phyloP scores from a whole-genome alignment of 352 stramenopile genomes.

The Plasmopara viticola region DNA sequence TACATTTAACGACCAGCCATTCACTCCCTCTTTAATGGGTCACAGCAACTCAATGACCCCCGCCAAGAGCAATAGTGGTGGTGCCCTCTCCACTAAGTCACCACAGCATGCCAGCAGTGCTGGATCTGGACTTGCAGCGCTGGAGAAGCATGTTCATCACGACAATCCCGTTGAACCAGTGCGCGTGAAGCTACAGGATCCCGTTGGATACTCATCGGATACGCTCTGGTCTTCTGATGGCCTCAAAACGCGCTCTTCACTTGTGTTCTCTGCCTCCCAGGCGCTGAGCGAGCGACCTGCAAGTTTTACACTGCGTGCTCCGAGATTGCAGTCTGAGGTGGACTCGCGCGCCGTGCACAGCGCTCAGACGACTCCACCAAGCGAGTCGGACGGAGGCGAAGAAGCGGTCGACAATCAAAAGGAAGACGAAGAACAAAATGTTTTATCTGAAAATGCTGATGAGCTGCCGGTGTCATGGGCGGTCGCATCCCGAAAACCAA shows the following conservation, averaged over 20 bases:
- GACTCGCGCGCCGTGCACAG: slow-evolving; percentile 23
- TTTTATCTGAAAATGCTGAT: slow-evolving; percentile 15
- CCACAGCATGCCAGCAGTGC: slow-evolving; percentile 9
- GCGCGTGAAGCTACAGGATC: slow-evolving; percentile 53
- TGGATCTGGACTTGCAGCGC: background rate
- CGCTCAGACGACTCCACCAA: slow-evolving; percentile 18
- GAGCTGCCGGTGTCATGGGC: slow-evolving; percentile 15
- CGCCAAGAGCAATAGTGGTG: slow-evolving; percentile 23
- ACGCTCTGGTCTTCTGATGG: slow-evolving; percentile 62
- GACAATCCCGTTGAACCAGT: slow-evolving; percentile 44
- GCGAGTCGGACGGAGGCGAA: slow-evolving; percentile 22
- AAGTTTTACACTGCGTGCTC: slow-evolving; percentile 24
- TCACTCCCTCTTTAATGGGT: slow-evolving; percentile 22
- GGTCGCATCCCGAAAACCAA: slow-evolving; percentile 6
- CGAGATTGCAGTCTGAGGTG: slow-evolving; percentile 15
- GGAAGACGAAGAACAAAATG: slow-evolving; percentile 18
- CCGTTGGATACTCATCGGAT: slow-evolving; percentile 29
- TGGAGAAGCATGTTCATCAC: slow-evolving; percentile 28
- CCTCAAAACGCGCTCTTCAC: slow-evolving; percentile 33
- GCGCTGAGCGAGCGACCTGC: slow-evolving; percentile 15
- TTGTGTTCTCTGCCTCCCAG: slow-evolving; percentile 43
- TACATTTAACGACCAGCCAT: background rate
- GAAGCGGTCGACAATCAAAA: slow-evolving; percentile 35
- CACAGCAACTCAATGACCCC: slow-evolving; percentile 41
- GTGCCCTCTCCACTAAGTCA: slow-evolving; percentile 1